Conservation (phyloP, 1,139 yeast genomes). For the Saccharomyces pastorianus region DNA sequence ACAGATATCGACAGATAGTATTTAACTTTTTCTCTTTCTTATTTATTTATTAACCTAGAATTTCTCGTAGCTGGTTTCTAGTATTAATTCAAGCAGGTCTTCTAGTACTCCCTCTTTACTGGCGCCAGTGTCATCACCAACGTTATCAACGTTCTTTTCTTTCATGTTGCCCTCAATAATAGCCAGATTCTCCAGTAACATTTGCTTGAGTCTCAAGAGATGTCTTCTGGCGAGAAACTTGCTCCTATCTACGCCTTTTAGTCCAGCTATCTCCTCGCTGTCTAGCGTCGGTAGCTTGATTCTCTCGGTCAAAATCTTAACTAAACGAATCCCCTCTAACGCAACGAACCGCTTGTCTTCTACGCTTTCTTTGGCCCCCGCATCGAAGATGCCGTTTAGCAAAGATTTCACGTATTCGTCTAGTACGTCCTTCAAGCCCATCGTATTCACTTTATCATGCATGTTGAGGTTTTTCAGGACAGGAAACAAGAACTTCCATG, state of each 20-base stretch:
- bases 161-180: slow-evolving; percentile 6
- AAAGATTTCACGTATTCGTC: slow-evolving; percentile 17
- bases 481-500: slow-evolving; percentile 8
- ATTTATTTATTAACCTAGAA: not conserved
- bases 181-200: slow-evolving; percentile 9
- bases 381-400: slow-evolving; percentile 8
- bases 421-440: slow-evolving; percentile 8
- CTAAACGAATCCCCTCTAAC: slow-evolving; percentile 20
- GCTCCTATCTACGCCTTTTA: slow-evolving; percentile 4
- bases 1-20: not conserved
- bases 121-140: not conserved
- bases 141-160: not conserved
- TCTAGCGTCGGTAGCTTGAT: slow-evolving; percentile 9
- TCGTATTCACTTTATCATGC: slow-evolving; percentile 5
- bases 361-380: slow-evolving; percentile 1
- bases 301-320: slow-evolving; percentile 12
- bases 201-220: slow-evolving; percentile 15
- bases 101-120: not conserved
- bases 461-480: slow-evolving; percentile 7
- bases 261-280: slow-evolving; percentile 1
- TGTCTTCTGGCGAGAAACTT: slow-evolving; percentile 16
- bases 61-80: not conserved
- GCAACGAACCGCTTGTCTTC: slow-evolving; percentile 15
- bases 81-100: not conserved
- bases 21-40: not conserved